phyloP scores from a whole-genome alignment of 257 asterid genomes.

The Solanum sitiens region DNA sequence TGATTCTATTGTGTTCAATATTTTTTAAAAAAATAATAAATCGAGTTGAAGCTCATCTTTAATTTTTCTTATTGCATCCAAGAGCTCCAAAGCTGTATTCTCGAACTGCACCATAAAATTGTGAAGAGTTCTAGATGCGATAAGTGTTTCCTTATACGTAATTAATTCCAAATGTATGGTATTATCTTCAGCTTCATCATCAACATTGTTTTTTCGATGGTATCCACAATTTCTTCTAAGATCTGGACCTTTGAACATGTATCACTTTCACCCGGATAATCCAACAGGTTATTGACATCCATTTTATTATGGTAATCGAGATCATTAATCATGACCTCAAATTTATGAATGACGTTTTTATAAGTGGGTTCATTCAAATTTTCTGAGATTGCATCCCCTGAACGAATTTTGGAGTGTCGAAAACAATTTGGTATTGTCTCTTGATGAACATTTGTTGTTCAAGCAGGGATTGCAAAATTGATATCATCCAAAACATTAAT shows the following conservation, averaged over 20 bases:
- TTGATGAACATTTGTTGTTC: not conserved
- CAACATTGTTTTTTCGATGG: not conserved
- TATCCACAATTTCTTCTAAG: not conserved
- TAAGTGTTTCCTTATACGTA: too few relatives aligned
- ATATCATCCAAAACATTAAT: not conserved
- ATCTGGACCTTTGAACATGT: not conserved
- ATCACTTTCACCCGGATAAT: not conserved
- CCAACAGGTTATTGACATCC: not conserved
- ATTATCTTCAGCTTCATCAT: not conserved
- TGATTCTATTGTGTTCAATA: not conserved
- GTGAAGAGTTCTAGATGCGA: not conserved
- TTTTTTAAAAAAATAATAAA: too few relatives aligned
- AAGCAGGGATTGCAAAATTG: not conserved
- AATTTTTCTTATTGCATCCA: not conserved
- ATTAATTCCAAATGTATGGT: not conserved
- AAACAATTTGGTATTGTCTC: not conserved
- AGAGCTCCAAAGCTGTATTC: not conserved
- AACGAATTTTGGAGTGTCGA: too few relatives aligned
- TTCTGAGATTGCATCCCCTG: not conserved
- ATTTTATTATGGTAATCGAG: too few relatives aligned
- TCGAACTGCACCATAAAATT: not conserved
- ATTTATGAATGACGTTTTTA: not conserved
- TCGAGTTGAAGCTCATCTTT: too few relatives aligned
- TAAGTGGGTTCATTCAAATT: not conserved
- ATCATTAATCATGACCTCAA: too few relatives aligned